These are phyloP conservation scores for Crithidia fasciculata DNA, from an alignment of 208 protist genomes.

Conservation along the genomic window DNA sequence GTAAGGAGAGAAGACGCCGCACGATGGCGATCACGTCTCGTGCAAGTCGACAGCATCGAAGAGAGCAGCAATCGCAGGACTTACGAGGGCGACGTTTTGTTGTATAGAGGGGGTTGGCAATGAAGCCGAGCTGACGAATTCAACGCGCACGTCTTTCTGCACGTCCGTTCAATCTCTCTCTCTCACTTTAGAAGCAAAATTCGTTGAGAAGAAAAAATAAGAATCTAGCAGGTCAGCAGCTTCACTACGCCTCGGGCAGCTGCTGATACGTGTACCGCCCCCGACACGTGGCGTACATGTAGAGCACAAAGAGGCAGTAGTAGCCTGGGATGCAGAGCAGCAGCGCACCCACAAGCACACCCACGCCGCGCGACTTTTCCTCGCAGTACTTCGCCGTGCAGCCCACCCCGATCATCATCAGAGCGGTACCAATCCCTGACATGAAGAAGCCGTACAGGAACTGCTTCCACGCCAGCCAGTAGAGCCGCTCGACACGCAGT, in stretches of 20 bases:
- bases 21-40: no score
- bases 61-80: no score
- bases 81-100: no score
- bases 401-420: constrained; percentile 43
- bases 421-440: constrained; percentile 56
- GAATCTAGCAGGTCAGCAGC: background rate
- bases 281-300: constrained; percentile 60
- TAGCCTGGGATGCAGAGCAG: constrained; percentile 73
- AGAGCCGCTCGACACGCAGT: constrained; percentile 69
- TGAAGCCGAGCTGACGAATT: no score
- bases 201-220: background rate
- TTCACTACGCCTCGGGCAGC: constrained; percentile 39
- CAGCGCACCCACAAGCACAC: constrained; percentile 47
- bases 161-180: no score
- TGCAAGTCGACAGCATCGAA: no score
- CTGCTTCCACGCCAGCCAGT: constrained; percentile 72
- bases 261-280: constrained; percentile 55
- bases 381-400: constrained; percentile 33
- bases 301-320: constrained; percentile 68
- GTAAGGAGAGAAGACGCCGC: no score
- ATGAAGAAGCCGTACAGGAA: constrained; percentile 74
- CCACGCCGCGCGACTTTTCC: constrained; percentile 48
- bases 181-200: no score
- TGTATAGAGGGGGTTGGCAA: no score
- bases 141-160: no score